phyloP scores from a whole-genome alignment of 352 stramenopile genomes.

The Globisporangium viniferum region DNA sequence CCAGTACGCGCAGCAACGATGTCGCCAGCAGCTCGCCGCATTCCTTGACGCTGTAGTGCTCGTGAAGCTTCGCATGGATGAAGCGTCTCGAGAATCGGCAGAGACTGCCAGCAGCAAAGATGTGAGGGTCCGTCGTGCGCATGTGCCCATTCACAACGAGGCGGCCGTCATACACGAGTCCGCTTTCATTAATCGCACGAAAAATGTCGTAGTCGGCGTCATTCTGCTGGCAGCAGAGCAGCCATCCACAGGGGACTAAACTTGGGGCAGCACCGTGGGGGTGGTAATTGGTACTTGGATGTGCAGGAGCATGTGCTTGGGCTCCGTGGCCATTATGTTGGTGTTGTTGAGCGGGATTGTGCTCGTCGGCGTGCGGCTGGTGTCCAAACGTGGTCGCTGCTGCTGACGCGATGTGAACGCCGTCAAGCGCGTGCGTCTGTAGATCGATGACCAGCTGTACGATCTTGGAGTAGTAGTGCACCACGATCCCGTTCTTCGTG shows the following conservation, averaged over 20 bases:
- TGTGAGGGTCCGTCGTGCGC: conserved; percentile 76
- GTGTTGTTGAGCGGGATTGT: not conserved
- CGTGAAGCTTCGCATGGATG: conserved; percentile 66
- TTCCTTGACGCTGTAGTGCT: conserved; percentile 77
- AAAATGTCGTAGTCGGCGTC: conserved; percentile 89
- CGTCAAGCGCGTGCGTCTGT: conserved; percentile 37
- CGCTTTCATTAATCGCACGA: conserved; percentile 86
- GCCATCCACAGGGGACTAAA: conserved; percentile 52
- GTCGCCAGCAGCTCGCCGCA: conserved; percentile 65
- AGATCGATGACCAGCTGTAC: conserved; percentile 28
- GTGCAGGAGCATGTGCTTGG: not conserved
- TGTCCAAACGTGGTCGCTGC: not conserved
- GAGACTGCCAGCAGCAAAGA: conserved; percentile 67
- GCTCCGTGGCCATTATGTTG: not conserved
- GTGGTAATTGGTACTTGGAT: conserved; percentile 5
- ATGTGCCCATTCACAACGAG: conserved; percentile 88
- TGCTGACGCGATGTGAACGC: conserved; percentile 33
- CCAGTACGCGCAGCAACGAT: conserved; percentile 65
- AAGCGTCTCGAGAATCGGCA: conserved; percentile 84
- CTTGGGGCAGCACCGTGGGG: conserved; percentile 8
- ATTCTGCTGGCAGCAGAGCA: conserved; percentile 83
- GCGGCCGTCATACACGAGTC: conserved; percentile 90
- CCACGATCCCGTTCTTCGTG: conserved; percentile 25
- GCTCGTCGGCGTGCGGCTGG: not conserved
- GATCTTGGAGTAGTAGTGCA: conserved; percentile 54